phyloP scores from a whole-genome alignment of 1,284 basidiomycete species.

The Heterobasidion irregulare region DNA sequence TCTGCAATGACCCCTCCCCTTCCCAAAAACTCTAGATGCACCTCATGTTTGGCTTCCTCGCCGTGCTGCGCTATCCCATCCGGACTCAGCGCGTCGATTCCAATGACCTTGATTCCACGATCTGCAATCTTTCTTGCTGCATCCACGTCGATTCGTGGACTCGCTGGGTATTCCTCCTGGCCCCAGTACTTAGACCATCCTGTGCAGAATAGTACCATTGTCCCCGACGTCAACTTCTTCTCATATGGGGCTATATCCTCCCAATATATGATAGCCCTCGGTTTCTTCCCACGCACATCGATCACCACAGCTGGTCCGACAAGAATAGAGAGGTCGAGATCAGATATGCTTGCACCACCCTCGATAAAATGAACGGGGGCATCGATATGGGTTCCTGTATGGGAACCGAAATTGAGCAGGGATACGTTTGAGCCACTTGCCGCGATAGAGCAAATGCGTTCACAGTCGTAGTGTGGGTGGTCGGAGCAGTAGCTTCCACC shows the following conservation, averaged over 20 bases:
- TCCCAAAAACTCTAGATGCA: slow-evolving; percentile 8
- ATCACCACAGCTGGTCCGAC: slow-evolving; percentile 15
- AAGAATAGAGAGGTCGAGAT: slow-evolving; percentile 13
- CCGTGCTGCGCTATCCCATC: slow-evolving; percentile 10
- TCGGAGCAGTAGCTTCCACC: slow-evolving; percentile 7
- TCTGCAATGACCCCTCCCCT: slow-evolving; percentile 15
- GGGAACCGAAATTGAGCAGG: slow-evolving; percentile 14
- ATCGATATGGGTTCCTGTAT: slow-evolving; percentile 20
- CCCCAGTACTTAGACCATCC: slow-evolving; percentile 18
- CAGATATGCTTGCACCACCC: slow-evolving; percentile 13
- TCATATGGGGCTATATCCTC: slow-evolving; percentile 12
- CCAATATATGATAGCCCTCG: slow-evolving; percentile 13
- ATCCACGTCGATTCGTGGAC: slow-evolving; percentile 12
- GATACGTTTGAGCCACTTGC: slow-evolving; percentile 14
- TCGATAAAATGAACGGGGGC: slow-evolving; percentile 17
- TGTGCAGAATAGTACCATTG: slow-evolving; percentile 15
- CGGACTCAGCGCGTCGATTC: slow-evolving; percentile 21
- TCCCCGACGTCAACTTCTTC: slow-evolving; percentile 4
- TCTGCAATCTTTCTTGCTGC: slow-evolving; percentile 12
- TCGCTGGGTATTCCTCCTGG: slow-evolving; percentile 9
- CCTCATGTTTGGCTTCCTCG: not conserved
- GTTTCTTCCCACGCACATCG: slow-evolving; percentile 12
- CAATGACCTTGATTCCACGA: slow-evolving; percentile 14
- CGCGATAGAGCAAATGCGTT: slow-evolving; percentile 9
- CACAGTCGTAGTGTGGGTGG: slow-evolving; percentile 16